These are phyloP conservation scores for Colletotrichum siamense DNA, from an alignment of 2,329 filamentous ascomycete species.

Conservation along the genomic window DNA sequence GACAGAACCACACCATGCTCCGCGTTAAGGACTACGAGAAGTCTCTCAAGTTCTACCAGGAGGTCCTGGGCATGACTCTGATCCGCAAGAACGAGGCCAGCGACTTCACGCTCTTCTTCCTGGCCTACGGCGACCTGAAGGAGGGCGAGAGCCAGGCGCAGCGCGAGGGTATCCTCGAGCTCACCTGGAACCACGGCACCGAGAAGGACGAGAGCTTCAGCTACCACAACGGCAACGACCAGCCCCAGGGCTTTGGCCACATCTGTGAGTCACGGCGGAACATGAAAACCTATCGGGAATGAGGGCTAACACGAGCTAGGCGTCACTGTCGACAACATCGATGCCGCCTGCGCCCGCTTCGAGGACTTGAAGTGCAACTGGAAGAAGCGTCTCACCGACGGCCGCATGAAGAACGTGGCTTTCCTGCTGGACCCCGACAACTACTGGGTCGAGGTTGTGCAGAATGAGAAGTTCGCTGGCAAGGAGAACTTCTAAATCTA, in stretches of 20 bases:
- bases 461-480: slow-evolving; percentile 73
- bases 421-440: slow-evolving; percentile 89
- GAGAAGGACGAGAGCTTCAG: slow-evolving; percentile 85
- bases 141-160: slow-evolving; percentile 63
- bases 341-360: slow-evolving; percentile 85
- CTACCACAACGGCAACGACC: slow-evolving; percentile 91
- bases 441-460: slow-evolving; percentile 83
- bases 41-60: slow-evolving; percentile 81
- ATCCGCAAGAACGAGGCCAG: slow-evolving; percentile 75
- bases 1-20: slow-evolving; percentile 89
- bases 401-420: slow-evolving; percentile 90
- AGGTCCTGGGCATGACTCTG: slow-evolving; percentile 87
- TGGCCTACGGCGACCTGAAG: slow-evolving; percentile 71
- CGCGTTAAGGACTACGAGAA: slow-evolving; percentile 83
- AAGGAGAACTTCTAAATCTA: slow-evolving; percentile 55
- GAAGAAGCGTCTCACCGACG: slow-evolving; percentile 96
- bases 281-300: neutral
- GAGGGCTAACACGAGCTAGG: slow-evolving; percentile 44
- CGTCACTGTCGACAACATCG: slow-evolving; percentile 85
- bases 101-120: slow-evolving; percentile 91
- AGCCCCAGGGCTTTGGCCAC: slow-evolving; percentile 94
- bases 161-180: slow-evolving; percentile 84
- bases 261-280: slow-evolving; percentile 66
- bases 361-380: slow-evolving; percentile 83
- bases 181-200: slow-evolving; percentile 85